phyloP scores from a whole-genome alignment of 352 stramenopile species.

The Phytophthora foliorum region DNA sequence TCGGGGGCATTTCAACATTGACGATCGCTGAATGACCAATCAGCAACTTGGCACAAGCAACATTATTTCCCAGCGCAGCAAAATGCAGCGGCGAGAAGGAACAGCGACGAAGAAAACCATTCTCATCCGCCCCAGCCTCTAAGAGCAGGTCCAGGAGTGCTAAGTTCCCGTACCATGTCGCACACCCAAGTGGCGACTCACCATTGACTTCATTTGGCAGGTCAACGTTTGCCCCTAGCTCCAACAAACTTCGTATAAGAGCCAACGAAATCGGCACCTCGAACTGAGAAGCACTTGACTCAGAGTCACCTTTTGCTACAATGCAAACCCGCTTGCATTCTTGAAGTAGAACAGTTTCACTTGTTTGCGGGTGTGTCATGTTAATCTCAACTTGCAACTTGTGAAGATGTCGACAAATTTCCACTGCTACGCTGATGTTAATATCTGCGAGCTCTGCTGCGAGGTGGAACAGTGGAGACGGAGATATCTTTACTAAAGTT shows the following conservation, averaged over 20 bases:
- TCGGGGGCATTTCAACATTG: constrained; percentile 47
- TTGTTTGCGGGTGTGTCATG: constrained; percentile 41
- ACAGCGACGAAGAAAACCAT: constrained; percentile 45
- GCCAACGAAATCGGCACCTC: constrained; percentile 38
- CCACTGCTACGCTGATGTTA: constrained; percentile 64
- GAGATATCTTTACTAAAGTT: constrained; percentile 32
- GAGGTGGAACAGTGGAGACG: constrained; percentile 56
- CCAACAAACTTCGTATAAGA: constrained; percentile 55
- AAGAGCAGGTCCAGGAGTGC: constrained; percentile 59
- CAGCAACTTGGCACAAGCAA: constrained; percentile 55
- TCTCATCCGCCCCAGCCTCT: constrained; percentile 51
- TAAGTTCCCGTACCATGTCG: constrained; percentile 59
- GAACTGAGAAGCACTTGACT: neutral
- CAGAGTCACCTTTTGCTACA: neutral
- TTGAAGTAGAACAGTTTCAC: constrained; percentile 59
- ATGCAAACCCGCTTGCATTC: constrained; percentile 68
- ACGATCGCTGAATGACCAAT: constrained; percentile 44
- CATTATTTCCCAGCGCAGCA: constrained; percentile 49
- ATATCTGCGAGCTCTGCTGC: constrained; percentile 47
- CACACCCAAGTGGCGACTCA: constrained; percentile 62
- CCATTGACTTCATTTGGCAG: constrained; percentile 59
- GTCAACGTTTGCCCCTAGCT: constrained; percentile 64
- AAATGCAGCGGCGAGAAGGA: constrained; percentile 74
- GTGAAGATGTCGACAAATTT: constrained; percentile 56
- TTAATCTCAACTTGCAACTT: constrained; percentile 63